A percentile compares a stretch with the other conserved stretches of the same genome.
Evolutionary conservation across 2,329 filamentous ascomycete genomes (phyloP).

Genomic region (Aspergillus floridensis): DNA sequence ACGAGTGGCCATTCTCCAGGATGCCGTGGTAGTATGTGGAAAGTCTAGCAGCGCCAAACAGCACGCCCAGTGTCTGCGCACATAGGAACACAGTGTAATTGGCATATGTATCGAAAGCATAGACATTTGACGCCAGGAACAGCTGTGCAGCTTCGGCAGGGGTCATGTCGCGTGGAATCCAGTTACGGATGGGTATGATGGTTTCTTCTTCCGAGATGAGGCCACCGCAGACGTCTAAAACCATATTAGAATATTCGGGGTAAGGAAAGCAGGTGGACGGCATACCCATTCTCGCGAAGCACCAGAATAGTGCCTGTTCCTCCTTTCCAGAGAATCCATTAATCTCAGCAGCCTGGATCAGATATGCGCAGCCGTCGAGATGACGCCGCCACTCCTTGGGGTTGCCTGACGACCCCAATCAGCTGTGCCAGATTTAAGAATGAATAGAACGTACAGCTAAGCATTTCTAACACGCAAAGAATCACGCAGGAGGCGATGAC

Average conservation of each 20-base stretch:
- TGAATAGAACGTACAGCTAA: constrained; percentile 38
- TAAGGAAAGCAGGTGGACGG: neutral
- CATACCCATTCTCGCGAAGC: constrained; percentile 53
- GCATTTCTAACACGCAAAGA: constrained; percentile 54
- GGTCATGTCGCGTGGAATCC: constrained; percentile 37
- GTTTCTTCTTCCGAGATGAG: constrained; percentile 53
- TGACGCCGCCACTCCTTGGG: constrained; percentile 53
- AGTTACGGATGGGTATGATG: constrained; percentile 49
- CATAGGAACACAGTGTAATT: constrained; percentile 52
- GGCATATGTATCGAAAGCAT: constrained; percentile 48
- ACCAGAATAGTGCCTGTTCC: constrained; percentile 55
- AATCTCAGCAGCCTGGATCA: constrained; percentile 52
- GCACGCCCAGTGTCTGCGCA: constrained; percentile 45
- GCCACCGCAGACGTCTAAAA: constrained; percentile 50
- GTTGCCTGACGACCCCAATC: constrained; percentile 17
- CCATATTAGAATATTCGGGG: neutral
- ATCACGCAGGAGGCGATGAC: constrained; percentile 55
- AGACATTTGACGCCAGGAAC: constrained; percentile 26
- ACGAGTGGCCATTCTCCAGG: constrained; percentile 19
- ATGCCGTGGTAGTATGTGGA: constrained; percentile 15
- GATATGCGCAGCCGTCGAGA: constrained; percentile 52
- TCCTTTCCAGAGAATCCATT: constrained; percentile 52
- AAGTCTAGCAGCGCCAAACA: constrained; percentile 26
- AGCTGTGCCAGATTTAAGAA: neutral
- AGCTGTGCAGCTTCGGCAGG: constrained; percentile 21